Base-by-base conservation (phyloP, 2,329 filamentous ascomycete genomes). In the Alternaria angustiovoidea region DNA sequence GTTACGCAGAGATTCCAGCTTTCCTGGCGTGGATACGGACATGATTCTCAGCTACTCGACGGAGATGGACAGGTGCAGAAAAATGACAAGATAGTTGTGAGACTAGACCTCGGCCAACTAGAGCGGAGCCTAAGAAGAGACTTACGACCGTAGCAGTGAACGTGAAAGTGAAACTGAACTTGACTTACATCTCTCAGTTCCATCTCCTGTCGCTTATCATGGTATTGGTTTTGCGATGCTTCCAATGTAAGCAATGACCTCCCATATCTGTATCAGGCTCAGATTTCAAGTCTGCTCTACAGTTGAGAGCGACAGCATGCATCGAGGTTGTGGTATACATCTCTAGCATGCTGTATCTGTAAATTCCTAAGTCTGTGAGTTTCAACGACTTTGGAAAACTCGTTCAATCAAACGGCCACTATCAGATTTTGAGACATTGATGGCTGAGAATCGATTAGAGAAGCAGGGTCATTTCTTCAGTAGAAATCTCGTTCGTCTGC, bases 1-100 rank as follows among this genome's bases (percentile, higher is more conserved):
- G 26, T 7, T 1, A 30, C 55, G 61, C 9, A 59, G 43, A 11
- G 39, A 42, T 34, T 52, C 48, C 9, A 62, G 51, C 34, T 54
- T 57, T 14, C 41, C 12, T 4, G 52, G 18, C 2, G 48, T 51
- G 34, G 16, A 51, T 12, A 38, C 18, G 14, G 34, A 39, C 48
- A 51, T 51, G 22, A 2, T 36, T 14, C n/a, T 0, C 2, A 26
- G 20, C 9, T 39, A 5, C 16, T n/a, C 5, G 11, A 14, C 14
- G 14, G 11, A 3, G 7, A 36, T 24, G 46, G 7, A 16, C 5
- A 24, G 12, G 14, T 12, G 20, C 0, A 36, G 20, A 24, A 16
- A 3, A 36, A 18, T 1, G 12, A 1, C 5, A n/a, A 16, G 16
- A 24, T 1, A 16, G 14, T 1, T 8, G 18, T 11, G 46, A 34